Base-by-base conservation (phyloP, 306 rosid species). In the Ammopiptanthus mongolicus region DNA sequence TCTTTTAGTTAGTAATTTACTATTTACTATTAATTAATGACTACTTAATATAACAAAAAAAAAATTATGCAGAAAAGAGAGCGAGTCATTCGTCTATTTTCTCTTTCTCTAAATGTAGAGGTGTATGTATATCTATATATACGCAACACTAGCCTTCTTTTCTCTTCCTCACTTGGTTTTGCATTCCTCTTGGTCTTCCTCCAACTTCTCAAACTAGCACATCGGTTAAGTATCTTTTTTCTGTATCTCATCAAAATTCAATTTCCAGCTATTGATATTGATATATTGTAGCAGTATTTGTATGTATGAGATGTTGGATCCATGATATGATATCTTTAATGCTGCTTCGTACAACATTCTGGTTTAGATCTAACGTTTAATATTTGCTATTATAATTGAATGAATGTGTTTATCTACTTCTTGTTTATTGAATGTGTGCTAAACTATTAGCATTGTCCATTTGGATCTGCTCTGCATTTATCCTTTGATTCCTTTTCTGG, bases 41-140 rank as follows among this genome's bases (percentile, higher is more conserved):
- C 21, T 4, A 5, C 0, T n/a, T 14, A 48, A n/a, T 15, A 48
- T n/a, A 33, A 31, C 17, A n/a, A 12, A 14, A 2, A 3, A 66
- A 63, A 36, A 65, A 8, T 13, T 10, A 2, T 23, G 36, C 17
- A 58, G 13, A 69, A 50, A 23, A 50, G 9, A 6, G 78, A 75
- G 55, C 86, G 83, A 70, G 81, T 81, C 84, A 42, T 82, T 11
- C 70, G 83, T 73, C 5, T 36, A 14, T 14, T 56, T 44, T 82
- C 52, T 55, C 76, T 61, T 60, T 41, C 62, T 50, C 77, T 65
- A 78, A 79, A 56, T 12, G 51, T 18, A 48, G 19, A 48, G 21
- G 22, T 41, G 18, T 41, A 41, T 28, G 19, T 64, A 8, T 41
- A 0, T 66, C 65, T 72, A 73, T 63, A 37, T 23, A 21, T 52